Evolutionary conservation across 495 filamentous ascomycete genomes (phyloP).

Genomic region (Penicillium daleae): DNA sequence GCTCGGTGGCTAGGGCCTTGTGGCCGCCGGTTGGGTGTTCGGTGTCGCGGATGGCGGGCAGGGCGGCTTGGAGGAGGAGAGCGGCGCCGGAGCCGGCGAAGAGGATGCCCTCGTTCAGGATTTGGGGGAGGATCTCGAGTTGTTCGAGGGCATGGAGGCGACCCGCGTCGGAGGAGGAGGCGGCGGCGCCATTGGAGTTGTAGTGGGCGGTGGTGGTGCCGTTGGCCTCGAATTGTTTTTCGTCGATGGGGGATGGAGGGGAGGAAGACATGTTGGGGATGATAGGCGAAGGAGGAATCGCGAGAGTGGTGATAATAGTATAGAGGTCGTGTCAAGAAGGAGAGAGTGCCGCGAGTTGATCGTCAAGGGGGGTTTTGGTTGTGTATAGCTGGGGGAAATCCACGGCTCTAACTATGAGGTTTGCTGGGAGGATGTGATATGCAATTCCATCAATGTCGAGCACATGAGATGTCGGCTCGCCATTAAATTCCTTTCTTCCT

Average conservation of each 20-base stretch:
- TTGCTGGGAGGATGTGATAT: no score
- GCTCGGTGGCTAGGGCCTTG: conserved; percentile 37
- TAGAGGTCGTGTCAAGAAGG: neutral
- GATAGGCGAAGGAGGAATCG: conserved; percentile 17
- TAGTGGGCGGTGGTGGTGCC: conserved; percentile 8
- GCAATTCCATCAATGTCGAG: no score
- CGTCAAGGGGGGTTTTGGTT: neutral
- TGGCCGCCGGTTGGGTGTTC: conserved; percentile 17
- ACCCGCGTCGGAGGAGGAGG: conserved; percentile 19
- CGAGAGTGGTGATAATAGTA: neutral
- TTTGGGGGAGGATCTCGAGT: conserved; percentile 44
- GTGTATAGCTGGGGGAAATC: no score
- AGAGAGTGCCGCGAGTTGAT: neutral
- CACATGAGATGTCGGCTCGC: neutral
- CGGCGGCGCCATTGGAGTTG: conserved; percentile 8
- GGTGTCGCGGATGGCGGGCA: conserved; percentile 36
- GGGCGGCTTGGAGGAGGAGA: conserved; percentile 46
- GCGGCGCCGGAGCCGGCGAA: conserved; percentile 44
- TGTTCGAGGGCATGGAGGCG: conserved; percentile 39
- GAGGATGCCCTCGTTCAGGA: conserved; percentile 46
- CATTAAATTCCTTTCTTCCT: conserved; percentile 1
- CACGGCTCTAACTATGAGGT: neutral
- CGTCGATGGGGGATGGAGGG: conserved; percentile 27
- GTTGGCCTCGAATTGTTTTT: conserved; percentile 26
- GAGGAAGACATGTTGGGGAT: conserved; percentile 17